Percentiles rank a stretch among this genome's conserved stretches.
phyloP scores from a whole-genome alignment of 371 early-diverging fungal species.

The Mucor sp. region DNA sequence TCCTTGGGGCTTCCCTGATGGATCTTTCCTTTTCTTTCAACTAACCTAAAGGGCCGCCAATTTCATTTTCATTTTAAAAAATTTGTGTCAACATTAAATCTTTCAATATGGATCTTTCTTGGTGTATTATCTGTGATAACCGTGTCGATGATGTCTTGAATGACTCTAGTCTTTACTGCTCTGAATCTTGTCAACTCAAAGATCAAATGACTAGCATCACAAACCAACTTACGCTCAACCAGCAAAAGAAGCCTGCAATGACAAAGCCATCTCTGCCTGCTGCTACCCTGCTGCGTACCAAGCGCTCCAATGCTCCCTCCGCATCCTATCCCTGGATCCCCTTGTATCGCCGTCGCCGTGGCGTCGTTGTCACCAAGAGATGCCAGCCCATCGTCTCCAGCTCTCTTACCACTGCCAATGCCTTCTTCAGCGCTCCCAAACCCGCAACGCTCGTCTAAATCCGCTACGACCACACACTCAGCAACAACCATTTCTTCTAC shows the following conservation, averaged over 20 bases:
- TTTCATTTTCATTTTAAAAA: background rate
- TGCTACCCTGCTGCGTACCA: constrained; percentile 13
- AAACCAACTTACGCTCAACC: constrained; percentile 23
- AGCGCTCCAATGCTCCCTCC: constrained; percentile 30
- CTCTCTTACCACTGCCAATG: constrained; percentile 29
- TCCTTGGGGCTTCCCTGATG: background rate
- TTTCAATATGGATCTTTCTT: constrained; percentile 33
- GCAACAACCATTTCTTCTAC: background rate
- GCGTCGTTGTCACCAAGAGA: constrained; percentile 34
- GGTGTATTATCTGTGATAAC: constrained; percentile 41
- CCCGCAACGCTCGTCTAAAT: constrained; percentile 18
- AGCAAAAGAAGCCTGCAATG: constrained; percentile 20
- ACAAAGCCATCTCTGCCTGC: constrained; percentile 9
- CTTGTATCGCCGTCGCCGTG: constrained; percentile 32
- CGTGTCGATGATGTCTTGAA: constrained; percentile 36
- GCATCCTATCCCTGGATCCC: constrained; percentile 39
- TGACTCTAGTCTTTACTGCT: constrained; percentile 36
- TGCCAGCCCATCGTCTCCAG: constrained; percentile 42
- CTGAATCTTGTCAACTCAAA: constrained; percentile 34
- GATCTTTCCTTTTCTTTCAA: constrained; percentile 29
- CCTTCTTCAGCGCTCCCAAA: constrained; percentile 22
- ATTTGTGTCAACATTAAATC: background rate
- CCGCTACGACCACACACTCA: background rate
- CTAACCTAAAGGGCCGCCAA: constrained; percentile 30
- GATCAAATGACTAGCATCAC: constrained; percentile 38